Evolutionary conservation across 306 rosid species (phyloP).

Genomic region (Cyamopsis tetragonoloba): DNA sequence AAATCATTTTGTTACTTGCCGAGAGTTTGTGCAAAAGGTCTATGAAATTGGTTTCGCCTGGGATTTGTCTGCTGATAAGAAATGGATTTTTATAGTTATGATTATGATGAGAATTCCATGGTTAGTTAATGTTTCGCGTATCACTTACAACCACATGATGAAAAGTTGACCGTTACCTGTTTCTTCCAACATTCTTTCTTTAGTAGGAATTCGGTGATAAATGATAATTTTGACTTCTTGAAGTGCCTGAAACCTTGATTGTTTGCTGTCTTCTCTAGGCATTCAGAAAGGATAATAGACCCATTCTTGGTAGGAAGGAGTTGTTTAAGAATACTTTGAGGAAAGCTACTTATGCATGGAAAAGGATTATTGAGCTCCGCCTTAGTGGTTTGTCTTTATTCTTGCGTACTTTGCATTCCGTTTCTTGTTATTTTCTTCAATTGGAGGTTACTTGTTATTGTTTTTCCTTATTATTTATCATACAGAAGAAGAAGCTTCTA

Average conservation of each 20-base stretch:
- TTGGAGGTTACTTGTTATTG: background rate
- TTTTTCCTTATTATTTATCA: background rate
- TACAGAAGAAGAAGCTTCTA: conserved; percentile 81
- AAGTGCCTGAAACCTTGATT: conserved; percentile 13
- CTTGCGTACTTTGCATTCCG: background rate
- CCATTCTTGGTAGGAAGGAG: conserved; percentile 68
- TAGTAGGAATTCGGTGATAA: background rate
- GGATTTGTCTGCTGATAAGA: background rate
- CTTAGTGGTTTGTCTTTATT: conserved; percentile 53
- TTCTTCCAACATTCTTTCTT: background rate
- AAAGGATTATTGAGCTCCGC: conserved; percentile 80
- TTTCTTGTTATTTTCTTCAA: background rate
- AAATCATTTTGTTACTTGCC: background rate
- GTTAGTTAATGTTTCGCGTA: background rate
- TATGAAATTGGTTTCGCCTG: background rate
- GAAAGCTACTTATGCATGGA: conserved; percentile 84
- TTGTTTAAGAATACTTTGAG: conserved; percentile 78
- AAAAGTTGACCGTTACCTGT: background rate
- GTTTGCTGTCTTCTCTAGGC: conserved; percentile 38
- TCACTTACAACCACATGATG: background rate
- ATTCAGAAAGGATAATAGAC: conserved; percentile 79
- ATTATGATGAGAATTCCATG: background rate
- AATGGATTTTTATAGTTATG: conserved; percentile 2
- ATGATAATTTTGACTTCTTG: background rate
- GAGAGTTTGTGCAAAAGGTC: background rate